These are phyloP conservation scores for Mrakia hoshinonis DNA, from an alignment of 768 basidiomycete genomes.

Conservation along the genomic window DNA sequence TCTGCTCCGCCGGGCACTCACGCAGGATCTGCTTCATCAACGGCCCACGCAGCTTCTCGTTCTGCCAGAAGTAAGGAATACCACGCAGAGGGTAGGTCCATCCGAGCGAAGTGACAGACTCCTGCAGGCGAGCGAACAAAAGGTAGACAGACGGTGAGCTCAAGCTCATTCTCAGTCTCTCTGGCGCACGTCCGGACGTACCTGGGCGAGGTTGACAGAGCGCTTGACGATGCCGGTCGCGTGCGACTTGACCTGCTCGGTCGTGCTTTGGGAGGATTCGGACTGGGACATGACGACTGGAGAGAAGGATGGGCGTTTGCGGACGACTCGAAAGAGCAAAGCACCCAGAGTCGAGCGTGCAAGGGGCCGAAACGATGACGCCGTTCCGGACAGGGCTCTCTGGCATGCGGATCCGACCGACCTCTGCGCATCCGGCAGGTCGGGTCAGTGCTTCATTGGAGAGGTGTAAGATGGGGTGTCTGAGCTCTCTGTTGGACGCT, in stretches of 20 bases:
- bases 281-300: not conserved
- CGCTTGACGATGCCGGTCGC: constrained; percentile 6
- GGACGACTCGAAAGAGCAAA: not conserved
- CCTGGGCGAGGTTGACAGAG: constrained; percentile 2
- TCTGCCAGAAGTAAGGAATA: constrained; percentile 14
- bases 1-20: not conserved
- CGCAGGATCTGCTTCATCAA: constrained; percentile 20
- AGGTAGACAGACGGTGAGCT: constrained; percentile 9
- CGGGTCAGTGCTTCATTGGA: too few relatives aligned
- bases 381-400: too few relatives aligned
- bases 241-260: constrained; percentile 4
- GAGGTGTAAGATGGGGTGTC: too few relatives aligned
- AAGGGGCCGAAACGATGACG: too few relatives aligned
- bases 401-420: too few relatives aligned
- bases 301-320: not conserved
- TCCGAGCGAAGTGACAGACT: not conserved
- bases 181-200: not conserved
- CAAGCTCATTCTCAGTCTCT: not conserved
- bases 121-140: not conserved
- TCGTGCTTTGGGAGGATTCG: not conserved
- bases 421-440: too few relatives aligned
- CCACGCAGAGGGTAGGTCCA: constrained; percentile 27
- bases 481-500: too few relatives aligned
- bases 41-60: constrained; percentile 11
- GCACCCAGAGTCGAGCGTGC: not conserved